Base-by-base conservation (phyloP, 805 yeast genomes). In the Wickerhamomyces chambardii region DNA sequence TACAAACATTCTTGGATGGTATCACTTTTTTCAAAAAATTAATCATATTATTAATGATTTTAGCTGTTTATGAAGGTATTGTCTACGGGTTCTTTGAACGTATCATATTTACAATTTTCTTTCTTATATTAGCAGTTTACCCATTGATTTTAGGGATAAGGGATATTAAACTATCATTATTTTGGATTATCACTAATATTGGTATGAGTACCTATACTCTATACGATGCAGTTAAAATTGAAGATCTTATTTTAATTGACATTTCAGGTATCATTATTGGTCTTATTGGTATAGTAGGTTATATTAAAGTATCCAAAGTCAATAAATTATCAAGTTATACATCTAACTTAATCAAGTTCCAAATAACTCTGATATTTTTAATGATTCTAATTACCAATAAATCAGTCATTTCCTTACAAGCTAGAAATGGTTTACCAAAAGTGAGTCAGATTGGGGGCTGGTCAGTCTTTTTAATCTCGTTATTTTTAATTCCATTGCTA, bases 21-120 rank as follows among this genome's bases (percentile, higher is more conserved):
- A 66, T 78, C 17, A 50, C 73, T 3, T n/a, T 33, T 3, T n/a
- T 54, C 9, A 58, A 68, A n/a, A 63, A 60, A 33, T 32, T 59
- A 6, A 14, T 55, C 2, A 52, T 63, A 14, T 36, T 58, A 2
- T 33, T 66, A 9, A 53, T 66, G 1, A 73, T 78, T 18, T 51
- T 84, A 27, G 66, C 67, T 1, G 70, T 84, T 49, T 80, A 83
- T 49, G 97, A 92, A 60, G 78, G 89, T 28, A 84, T 89, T 35
- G 95, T 89, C 1, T 76, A 78, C 47, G 98, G 98, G 2, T 92
- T 89, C 52, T 85, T 89, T 54, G 76, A 86, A 46, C 75, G 99
- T 51, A 72, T 75, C 56, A 73, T 85, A 37, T 92, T 90, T 56
- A 78, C 95, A 1, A 59, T 73, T 3, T 67, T 89, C 40, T 83